Evolutionary conservation across 148 eudicot species (phyloP).

Genomic region (Rhododendron williamsianum): DNA sequence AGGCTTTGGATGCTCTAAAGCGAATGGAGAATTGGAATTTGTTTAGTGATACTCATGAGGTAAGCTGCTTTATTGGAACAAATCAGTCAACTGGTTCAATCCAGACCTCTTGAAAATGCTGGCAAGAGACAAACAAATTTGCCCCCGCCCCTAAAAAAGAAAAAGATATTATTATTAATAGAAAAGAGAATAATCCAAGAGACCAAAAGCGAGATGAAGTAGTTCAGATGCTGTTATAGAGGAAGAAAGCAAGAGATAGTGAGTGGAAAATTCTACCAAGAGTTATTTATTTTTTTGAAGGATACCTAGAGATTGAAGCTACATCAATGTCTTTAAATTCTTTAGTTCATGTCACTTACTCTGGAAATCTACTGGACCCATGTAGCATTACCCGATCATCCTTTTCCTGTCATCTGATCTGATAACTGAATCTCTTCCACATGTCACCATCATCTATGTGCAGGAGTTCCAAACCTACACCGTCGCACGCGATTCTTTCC

Average conservation of each 20-base stretch:
- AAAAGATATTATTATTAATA: not conserved
- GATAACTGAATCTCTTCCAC: slow-evolving; percentile 3
- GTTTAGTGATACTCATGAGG: slow-evolving; percentile 77
- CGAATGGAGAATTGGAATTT: slow-evolving; percentile 94
- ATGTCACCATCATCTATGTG: slow-evolving; percentile 22
- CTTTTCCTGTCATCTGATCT: not conserved
- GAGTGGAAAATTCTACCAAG: not conserved
- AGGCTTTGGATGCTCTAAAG: slow-evolving; percentile 78
- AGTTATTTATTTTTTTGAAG: not conserved
- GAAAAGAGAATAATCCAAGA: not conserved
- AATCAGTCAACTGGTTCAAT: not conserved
- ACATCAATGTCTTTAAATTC: not conserved
- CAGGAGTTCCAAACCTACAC: slow-evolving; percentile 84
- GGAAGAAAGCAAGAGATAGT: not conserved
- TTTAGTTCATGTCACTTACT: not conserved
- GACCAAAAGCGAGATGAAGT: not conserved
- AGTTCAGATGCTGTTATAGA: not conserved
- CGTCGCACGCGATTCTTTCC: slow-evolving; percentile 91
- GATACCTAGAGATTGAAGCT: not conserved
- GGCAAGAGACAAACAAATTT: not conserved
- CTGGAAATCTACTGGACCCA: not conserved
- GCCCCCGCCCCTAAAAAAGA: not conserved
- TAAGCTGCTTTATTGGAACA: slow-evolving; percentile 17
- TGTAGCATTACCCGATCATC: not conserved
- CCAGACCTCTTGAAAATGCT: not conserved